Evolutionary conservation across 257 asterid species (phyloP).

Genomic region (Solanum appendiculatum): DNA sequence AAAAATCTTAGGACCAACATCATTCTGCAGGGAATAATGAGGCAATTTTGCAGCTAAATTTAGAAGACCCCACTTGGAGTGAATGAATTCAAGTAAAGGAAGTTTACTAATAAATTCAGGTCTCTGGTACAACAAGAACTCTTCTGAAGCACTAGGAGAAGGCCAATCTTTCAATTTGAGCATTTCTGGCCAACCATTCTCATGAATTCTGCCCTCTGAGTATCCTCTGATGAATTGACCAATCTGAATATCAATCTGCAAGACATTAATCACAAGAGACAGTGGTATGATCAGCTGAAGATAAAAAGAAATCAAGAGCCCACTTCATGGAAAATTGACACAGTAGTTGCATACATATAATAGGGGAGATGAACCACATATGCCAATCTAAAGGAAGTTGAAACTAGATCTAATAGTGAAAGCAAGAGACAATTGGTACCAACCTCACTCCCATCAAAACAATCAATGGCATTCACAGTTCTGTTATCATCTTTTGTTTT

Average conservation of each 20-base stretch:
- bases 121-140: constrained; percentile 84
- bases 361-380: background rate
- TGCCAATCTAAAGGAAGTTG: background rate
- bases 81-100: constrained; percentile 91
- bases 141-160: constrained; percentile 87
- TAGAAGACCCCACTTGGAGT: constrained; percentile 97
- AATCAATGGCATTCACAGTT: constrained; percentile 74
- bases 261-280: constrained; percentile 16
- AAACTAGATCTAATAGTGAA: background rate
- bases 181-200: constrained; percentile 56
- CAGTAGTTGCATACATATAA: background rate
- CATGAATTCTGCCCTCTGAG: constrained; percentile 66
- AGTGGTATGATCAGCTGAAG: constrained; percentile 6
- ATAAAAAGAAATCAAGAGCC: background rate
- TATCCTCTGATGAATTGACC: constrained; percentile 85
- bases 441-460: constrained; percentile 68
- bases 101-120: constrained; percentile 86
- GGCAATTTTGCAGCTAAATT: constrained; percentile 97
- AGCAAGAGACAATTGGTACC: background rate
- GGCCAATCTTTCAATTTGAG: constrained; percentile 98
- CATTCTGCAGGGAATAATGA: constrained; percentile 94
- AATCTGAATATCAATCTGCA: constrained; percentile 68
- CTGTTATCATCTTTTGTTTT: constrained; percentile 55
- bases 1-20: constrained; percentile 88
- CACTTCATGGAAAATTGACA: background rate